phyloP scores from a whole-genome alignment of 768 basidiomycete genomes.

The Russula emetica region DNA sequence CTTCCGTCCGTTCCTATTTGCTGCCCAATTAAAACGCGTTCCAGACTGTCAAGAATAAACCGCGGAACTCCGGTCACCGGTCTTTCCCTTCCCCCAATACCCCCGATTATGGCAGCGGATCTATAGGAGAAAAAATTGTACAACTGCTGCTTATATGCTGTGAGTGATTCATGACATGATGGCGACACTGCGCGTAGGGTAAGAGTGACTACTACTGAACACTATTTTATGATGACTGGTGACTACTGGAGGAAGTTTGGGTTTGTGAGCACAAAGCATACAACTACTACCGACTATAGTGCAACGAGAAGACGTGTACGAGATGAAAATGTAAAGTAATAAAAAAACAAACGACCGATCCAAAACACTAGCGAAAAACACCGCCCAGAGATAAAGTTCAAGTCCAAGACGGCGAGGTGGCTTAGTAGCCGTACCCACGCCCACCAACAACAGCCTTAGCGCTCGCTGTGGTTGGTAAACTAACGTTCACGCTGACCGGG shows the following conservation, averaged over 20 bases:
- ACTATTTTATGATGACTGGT: slow-evolving; percentile 19
- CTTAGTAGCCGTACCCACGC: slow-evolving; percentile 28
- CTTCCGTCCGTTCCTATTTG: not conserved
- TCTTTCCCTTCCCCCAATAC: not conserved
- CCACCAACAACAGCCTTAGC: slow-evolving; percentile 13
- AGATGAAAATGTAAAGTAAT: slow-evolving; percentile 19
- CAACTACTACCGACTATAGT: slow-evolving; percentile 16
- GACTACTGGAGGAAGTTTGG: slow-evolving; percentile 7
- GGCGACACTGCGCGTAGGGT: slow-evolving; percentile 8
- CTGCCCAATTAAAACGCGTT: slow-evolving; percentile 8
- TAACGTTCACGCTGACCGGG: slow-evolving; percentile 28
- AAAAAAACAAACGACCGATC: slow-evolving; percentile 22
- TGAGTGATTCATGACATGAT: slow-evolving; percentile 22
- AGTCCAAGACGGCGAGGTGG: not conserved
- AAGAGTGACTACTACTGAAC: slow-evolving; percentile 22
- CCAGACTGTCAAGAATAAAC: slow-evolving; percentile 4
- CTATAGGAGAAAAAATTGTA: slow-evolving; percentile 3
- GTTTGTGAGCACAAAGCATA: slow-evolving; percentile 24
- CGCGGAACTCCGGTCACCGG: slow-evolving; percentile 2
- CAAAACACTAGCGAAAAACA: slow-evolving; percentile 1
- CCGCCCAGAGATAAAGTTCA: not conserved
- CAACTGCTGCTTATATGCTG: slow-evolving; percentile 17
- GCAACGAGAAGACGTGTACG: slow-evolving; percentile 21
- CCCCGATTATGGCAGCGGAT: not conserved
- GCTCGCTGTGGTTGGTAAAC: slow-evolving; percentile 12